Evolutionary conservation across 768 basidiomycete genomes (phyloP).

Genomic region (Agaricus subrufescens): DNA sequence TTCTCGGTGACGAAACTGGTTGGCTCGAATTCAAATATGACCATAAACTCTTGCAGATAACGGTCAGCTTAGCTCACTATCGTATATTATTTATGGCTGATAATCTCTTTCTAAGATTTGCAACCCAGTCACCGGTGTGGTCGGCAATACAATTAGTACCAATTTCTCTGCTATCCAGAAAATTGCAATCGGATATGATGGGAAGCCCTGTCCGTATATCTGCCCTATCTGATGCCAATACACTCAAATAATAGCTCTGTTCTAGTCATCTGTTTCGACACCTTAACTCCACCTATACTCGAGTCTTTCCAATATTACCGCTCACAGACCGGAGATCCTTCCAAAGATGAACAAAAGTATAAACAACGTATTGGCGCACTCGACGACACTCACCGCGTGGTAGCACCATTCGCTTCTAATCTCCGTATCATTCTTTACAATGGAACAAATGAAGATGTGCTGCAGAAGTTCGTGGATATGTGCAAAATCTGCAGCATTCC

Average conservation of each 20-base stretch:
- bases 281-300: constrained; percentile 58
- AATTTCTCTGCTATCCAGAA: constrained; percentile 54
- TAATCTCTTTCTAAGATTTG: constrained; percentile 43
- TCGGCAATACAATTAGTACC: constrained; percentile 48
- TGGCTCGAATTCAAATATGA: constrained; percentile 63
- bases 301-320: constrained; percentile 59
- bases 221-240: background rate
- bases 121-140: constrained; percentile 45
- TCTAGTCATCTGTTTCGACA: constrained; percentile 65
- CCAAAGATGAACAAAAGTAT: constrained; percentile 38
- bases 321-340: constrained; percentile 35
- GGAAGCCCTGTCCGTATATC: constrained; percentile 53
- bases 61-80: constrained; percentile 31
- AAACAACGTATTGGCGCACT: constrained; percentile 56
- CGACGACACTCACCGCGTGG: constrained; percentile 48
- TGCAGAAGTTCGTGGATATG: constrained; percentile 47
- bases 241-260: background rate
- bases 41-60: constrained; percentile 59
- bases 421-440: constrained; percentile 59
- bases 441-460: constrained; percentile 36
- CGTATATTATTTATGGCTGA: background rate
- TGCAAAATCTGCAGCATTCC: constrained; percentile 44
- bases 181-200: constrained; percentile 59
- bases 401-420: constrained; percentile 71
- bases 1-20: constrained; percentile 39